Conservation (phyloP, 2,329 filamentous ascomycete species). For the Sporothrix inflata region DNA sequence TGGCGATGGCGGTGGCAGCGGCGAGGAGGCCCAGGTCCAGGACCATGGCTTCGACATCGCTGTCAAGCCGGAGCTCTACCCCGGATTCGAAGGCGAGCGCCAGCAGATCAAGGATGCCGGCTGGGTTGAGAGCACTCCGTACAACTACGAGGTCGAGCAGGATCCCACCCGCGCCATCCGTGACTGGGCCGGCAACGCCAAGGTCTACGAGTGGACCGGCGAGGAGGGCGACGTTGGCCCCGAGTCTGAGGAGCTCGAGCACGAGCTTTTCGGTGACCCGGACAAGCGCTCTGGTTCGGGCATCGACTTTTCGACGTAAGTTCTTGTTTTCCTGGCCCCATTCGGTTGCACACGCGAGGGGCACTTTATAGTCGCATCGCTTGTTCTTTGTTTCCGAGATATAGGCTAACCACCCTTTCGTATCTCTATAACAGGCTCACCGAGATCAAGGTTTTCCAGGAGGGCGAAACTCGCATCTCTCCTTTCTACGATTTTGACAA, state of each 20-base stretch:
- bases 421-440: conserved; percentile 51
- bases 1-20: neutral
- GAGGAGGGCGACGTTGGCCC: conserved; percentile 87
- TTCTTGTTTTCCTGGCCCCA: neutral
- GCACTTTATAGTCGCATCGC: neutral
- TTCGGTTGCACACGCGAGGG: neutral
- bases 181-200: conserved; percentile 59
- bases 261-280: conserved; percentile 70
- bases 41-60: conserved; percentile 27
- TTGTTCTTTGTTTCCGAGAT: neutral
- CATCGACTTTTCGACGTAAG: conserved; percentile 59
- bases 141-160: conserved; percentile 52
- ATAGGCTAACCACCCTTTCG: conserved; percentile 25
- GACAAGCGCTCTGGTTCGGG: conserved; percentile 55
- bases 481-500: conserved; percentile 66
- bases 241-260: conserved; percentile 69
- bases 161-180: conserved; percentile 33
- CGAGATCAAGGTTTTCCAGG: conserved; percentile 59
- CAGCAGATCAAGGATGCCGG: conserved; percentile 39
- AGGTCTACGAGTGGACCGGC: conserved; percentile 80
- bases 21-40: neutral
- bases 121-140: conserved; percentile 52
- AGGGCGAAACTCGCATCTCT: conserved; percentile 56
- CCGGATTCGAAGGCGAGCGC: conserved; percentile 34
- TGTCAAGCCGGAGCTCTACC: conserved; percentile 32